Percentiles rank a stretch among this genome's conserved stretches.
These are phyloP conservation scores for Dactylellina haptotyla DNA, from an alignment of 2,329 filamentous ascomycete species.

Conservation along the genomic window DNA sequence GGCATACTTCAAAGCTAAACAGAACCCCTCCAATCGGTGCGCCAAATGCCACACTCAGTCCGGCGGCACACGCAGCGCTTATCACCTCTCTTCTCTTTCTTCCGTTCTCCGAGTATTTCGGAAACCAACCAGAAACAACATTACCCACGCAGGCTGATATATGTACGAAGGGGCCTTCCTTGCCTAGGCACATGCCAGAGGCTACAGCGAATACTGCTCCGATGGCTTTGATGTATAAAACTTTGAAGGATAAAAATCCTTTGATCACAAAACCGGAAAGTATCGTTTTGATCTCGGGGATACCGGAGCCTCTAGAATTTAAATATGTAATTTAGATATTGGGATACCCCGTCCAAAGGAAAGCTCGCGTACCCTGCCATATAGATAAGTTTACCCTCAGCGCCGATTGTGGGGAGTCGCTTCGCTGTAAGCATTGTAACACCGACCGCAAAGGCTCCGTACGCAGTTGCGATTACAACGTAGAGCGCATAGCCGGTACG, in stretches of 20 bases:
- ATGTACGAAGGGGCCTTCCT: constrained; percentile 72
- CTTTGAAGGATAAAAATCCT: constrained; percentile 68
- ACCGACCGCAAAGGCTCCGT: constrained; percentile 57
- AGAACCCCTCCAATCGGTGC: constrained; percentile 72
- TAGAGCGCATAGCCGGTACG: constrained; percentile 57
- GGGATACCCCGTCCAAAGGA: constrained; percentile 57
- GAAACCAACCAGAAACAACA: constrained; percentile 66
- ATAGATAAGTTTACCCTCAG: constrained; percentile 45
- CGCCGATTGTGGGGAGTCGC: constrained; percentile 63
- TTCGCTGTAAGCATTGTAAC: constrained; percentile 62
- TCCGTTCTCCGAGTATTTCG: constrained; percentile 69
- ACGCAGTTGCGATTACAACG: constrained; percentile 56
- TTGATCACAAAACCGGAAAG: constrained; percentile 71
- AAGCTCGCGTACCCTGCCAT: constrained; percentile 12
- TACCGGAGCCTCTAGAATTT: constrained; percentile 67
- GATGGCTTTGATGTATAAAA: constrained; percentile 69
- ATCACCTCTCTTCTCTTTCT: constrained; percentile 70
- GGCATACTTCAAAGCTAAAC: constrained; percentile 67
- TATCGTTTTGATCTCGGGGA: constrained; percentile 72
- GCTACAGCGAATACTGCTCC: constrained; percentile 70
- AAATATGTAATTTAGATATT: constrained; percentile 69
- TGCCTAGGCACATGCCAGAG: constrained; percentile 71
- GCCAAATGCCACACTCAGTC: constrained; percentile 71
- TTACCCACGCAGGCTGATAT: constrained; percentile 70
- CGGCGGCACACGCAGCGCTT: constrained; percentile 69